Evolutionary conservation across 768 basidiomycete species (phyloP), one percentile per base, ranked within the genome.

Genomic region (Kwoniella shandongensis): DNA sequence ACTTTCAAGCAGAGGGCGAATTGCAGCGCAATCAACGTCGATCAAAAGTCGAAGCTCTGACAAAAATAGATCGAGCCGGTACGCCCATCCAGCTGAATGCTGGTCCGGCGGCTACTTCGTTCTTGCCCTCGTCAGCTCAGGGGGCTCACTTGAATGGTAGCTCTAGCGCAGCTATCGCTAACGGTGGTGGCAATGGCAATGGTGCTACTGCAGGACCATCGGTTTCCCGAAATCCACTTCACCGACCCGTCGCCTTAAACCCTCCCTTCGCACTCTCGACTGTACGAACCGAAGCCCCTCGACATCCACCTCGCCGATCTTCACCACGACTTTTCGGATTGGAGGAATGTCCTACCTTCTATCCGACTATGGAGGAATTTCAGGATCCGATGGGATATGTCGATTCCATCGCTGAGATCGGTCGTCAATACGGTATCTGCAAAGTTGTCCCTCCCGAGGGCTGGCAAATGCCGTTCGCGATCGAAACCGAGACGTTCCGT

Each of bases 381-480:
- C 85, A 83, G 73, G 90, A 97, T 79, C 91, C 94, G 35, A 87
- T 96, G 87, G 83, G 83, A 41, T 99, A 97, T 77, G 88, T 99
- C 76, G 84, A 83, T 74, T 61, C 61, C 27, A 75, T 79, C 42
- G 69, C 75, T 1, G 88, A 93, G 63, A 82, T 86, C 18, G 94
- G 88, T 0, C 82, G 80, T 72, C 78, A 83, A 45, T 90, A 83
- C 72, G 96, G 96, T 23, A 91, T 99, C 67, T 93, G 90, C 80
- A 99, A 99, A 80, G 85, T 99, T 54, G 83, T 97, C 23, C 96
- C 96, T 60, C 96, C 96, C 1, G 81, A 82, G 54, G 88, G 83
- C 20, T 99, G 96, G 96, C 83, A 87, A 67, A 94, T 96, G 86
- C 90, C 94, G 7, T 98, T 96, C 73, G 86, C 90, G 11, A 89